These are phyloP conservation scores for Aphanomyces cochlioides DNA, from an alignment of 352 stramenopile genomes.

Conservation along the genomic window DNA sequence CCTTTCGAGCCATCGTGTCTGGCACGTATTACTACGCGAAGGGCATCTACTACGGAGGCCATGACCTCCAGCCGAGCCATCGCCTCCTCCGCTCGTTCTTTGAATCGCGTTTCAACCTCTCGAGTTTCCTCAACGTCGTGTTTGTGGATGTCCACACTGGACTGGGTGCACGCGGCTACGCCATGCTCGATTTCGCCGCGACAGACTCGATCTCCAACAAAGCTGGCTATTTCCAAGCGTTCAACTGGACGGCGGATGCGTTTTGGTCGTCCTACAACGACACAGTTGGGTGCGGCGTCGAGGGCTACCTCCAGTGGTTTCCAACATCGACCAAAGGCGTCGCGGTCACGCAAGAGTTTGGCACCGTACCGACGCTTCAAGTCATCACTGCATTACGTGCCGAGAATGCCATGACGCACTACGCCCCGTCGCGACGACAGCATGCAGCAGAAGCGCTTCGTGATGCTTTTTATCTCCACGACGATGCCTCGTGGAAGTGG, in stretches of 20 bases:
- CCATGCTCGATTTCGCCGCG: conserved; percentile 33
- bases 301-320: conserved; percentile 33
- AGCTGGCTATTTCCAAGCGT: background rate
- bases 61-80: conserved; percentile 64
- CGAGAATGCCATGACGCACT: conserved; percentile 62
- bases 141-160: conserved; percentile 94
- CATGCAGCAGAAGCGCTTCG: conserved; percentile 57
- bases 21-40: conserved; percentile 86
- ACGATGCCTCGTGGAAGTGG: conserved; percentile 53
- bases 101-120: conserved; percentile 44
- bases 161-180: conserved; percentile 61
- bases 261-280: conserved; percentile 47
- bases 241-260: background rate
- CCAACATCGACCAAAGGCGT: background rate
- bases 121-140: conserved; percentile 39
- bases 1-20: conserved; percentile 58
- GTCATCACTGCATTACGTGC: conserved; percentile 56
- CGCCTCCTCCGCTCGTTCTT: conserved; percentile 61
- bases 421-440: conserved; percentile 38
- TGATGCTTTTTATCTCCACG: conserved; percentile 74
- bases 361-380: conserved; percentile 51
- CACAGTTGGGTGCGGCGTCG: conserved; percentile 42
- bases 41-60: conserved; percentile 85
- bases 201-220: background rate
- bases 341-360: conserved; percentile 52